Percentiles rank a stretch among this genome's conserved stretches.
phyloP scores from a whole-genome alignment of 2,329 filamentous ascomycete genomes.

The Aspergillus eucalypticola region DNA sequence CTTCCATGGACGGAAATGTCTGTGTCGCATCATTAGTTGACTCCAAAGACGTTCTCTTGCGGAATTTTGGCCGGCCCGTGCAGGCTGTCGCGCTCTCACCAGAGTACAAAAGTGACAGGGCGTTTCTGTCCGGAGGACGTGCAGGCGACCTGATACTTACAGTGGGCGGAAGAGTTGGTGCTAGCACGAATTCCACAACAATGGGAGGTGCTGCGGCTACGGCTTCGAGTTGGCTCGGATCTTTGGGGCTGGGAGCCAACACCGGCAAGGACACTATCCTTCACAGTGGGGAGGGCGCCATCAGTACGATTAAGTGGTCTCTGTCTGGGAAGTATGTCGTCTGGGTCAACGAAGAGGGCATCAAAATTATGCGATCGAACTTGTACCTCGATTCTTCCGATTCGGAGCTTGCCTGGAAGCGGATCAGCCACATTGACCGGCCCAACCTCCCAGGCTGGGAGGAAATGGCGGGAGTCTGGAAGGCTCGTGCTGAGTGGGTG shows the following conservation, averaged over 20 bases:
- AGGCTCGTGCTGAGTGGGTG: slow-evolving; percentile 88
- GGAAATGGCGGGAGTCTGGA: slow-evolving; percentile 96
- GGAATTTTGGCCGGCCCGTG: slow-evolving; percentile 91
- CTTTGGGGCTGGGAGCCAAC: slow-evolving; percentile 76
- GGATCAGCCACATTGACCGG: slow-evolving; percentile 87
- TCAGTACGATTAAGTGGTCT: slow-evolving; percentile 93
- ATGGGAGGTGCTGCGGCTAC: slow-evolving; percentile 71
- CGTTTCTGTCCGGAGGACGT: slow-evolving; percentile 86
- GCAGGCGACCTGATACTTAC: slow-evolving; percentile 88
- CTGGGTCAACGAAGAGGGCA: slow-evolving; percentile 95
- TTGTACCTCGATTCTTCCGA: slow-evolving; percentile 75
- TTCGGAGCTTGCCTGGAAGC: slow-evolving; percentile 85
- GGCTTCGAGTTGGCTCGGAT: slow-evolving; percentile 87
- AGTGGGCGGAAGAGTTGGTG: slow-evolving; percentile 73
- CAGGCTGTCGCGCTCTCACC: slow-evolving; percentile 93
- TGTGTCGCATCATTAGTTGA: slow-evolving; percentile 88
- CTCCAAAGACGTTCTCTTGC: slow-evolving; percentile 81
- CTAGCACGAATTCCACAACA: slow-evolving; percentile 81
- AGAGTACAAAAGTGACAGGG: slow-evolving; percentile 85
- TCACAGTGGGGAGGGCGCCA: slow-evolving; percentile 88
- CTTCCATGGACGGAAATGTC: slow-evolving; percentile 93
- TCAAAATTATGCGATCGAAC: slow-evolving; percentile 95
- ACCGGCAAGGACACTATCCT: slow-evolving; percentile 82
- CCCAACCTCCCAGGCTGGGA: slow-evolving; percentile 88
- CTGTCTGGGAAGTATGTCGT: slow-evolving; percentile 86